These are phyloP conservation scores for Petunia secreta DNA, from an alignment of 257 asterid genomes.

Conservation along the genomic window DNA sequence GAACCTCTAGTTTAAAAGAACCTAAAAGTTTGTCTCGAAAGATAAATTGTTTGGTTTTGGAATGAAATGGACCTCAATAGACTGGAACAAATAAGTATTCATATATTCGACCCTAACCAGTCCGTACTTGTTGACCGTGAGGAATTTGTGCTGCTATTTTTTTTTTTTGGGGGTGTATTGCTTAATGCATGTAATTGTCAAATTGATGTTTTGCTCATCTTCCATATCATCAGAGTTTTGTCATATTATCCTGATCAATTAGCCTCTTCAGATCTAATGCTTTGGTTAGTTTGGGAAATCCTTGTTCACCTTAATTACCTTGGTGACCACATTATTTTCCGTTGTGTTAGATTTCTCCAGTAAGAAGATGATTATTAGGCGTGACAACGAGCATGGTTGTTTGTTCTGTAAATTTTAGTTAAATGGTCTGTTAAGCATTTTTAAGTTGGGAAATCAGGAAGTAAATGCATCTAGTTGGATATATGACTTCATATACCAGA, in stretches of 20 bases:
- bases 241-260: neutral
- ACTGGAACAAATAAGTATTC: neutral
- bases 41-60: neutral
- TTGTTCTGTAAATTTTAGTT: neutral
- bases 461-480: neutral
- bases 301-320: slow-evolving; percentile 9
- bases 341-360: neutral
- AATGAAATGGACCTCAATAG: slow-evolving; percentile 5
- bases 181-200: neutral
- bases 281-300: neutral
- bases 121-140: neutral
- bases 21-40: neutral
- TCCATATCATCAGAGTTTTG: neutral
- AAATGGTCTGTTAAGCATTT: neutral
- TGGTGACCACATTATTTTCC: neutral
- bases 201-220: slow-evolving; percentile 1
- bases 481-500: neutral
- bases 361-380: slow-evolving; percentile 4
- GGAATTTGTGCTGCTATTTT: neutral
- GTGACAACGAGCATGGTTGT: slow-evolving; percentile 1
- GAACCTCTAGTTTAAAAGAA: neutral
- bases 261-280: slow-evolving; percentile 2
- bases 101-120: neutral
- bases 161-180: neutral
- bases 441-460: neutral